Conservation (phyloP, 495 filamentous ascomycete genomes). For the Baudoinia panamericana region DNA sequence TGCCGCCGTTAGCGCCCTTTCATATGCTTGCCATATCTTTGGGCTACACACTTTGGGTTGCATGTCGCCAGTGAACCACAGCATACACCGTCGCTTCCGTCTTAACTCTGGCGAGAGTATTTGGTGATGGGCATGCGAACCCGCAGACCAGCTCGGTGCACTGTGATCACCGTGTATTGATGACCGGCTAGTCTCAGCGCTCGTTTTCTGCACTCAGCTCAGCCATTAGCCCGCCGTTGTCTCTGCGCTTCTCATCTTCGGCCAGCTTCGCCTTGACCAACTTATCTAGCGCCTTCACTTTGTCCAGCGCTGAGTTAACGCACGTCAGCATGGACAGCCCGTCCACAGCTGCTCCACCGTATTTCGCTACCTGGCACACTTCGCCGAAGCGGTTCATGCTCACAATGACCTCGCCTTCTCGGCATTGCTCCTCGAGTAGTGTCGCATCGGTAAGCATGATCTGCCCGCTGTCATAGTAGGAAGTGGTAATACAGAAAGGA, state of each 20-base stretch:
- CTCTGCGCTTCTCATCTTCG: slow-evolving; percentile 59
- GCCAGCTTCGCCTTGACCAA: slow-evolving; percentile 59
- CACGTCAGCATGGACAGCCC: slow-evolving; percentile 62
- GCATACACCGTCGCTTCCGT: too few species aligned
- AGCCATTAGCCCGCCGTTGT: slow-evolving; percentile 60
- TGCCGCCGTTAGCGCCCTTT: too few species aligned
- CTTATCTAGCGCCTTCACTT: slow-evolving; percentile 64
- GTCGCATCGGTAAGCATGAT: slow-evolving; percentile 62
- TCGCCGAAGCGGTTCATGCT: slow-evolving; percentile 82
- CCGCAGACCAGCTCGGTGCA: too few species aligned
- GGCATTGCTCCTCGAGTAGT: slow-evolving; percentile 70
- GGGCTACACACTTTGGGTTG: too few species aligned
- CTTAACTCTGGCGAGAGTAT: too few species aligned
- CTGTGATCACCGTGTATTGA: too few species aligned
- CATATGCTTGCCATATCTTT: too few species aligned
- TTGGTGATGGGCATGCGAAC: too few species aligned
- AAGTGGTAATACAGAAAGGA: slow-evolving; percentile 77
- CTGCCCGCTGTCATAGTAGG: slow-evolving; percentile 55
- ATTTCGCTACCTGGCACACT: slow-evolving; percentile 80
- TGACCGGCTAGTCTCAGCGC: neutral
- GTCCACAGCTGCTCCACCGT: slow-evolving; percentile 67
- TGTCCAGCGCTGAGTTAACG: slow-evolving; percentile 52
- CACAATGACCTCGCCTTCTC: slow-evolving; percentile 71
- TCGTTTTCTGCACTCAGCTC: slow-evolving; percentile 77
- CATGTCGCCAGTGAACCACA: too few species aligned